Evolutionary conservation across 305 asterid species (phyloP).

Genomic region (Fraxinus nigra): DNA sequence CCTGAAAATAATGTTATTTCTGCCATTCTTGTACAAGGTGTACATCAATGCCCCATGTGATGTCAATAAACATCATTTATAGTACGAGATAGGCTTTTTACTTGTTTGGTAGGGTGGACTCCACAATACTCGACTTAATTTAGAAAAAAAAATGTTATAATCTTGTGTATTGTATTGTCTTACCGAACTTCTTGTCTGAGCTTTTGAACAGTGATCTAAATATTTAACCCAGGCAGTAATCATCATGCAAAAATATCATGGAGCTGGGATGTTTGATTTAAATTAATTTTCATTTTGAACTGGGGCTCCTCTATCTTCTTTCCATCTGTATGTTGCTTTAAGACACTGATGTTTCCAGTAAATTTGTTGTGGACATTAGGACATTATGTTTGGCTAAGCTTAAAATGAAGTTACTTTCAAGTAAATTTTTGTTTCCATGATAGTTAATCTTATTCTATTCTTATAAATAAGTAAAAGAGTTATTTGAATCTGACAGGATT

Average conservation of each 20-base stretch:
- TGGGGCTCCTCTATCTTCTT: neutral
- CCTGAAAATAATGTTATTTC: neutral
- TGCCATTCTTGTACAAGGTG: neutral
- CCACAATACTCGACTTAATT: neutral
- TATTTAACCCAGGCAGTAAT: neutral
- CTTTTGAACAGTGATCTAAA: neutral
- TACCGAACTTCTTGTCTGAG: neutral
- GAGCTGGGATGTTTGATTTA: neutral
- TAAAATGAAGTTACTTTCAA: neutral
- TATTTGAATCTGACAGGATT: neutral
- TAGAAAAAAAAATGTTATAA: neutral
- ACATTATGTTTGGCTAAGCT: neutral
- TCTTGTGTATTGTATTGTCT: neutral
- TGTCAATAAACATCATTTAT: neutral
- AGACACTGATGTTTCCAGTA: neutral
- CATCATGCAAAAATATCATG: neutral
- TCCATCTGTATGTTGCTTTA: neutral
- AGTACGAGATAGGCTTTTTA: neutral
- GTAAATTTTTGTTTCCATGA: neutral
- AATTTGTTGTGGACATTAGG: neutral
- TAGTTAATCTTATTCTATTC: neutral
- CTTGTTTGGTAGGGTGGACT: neutral
- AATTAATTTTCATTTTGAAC: neutral
- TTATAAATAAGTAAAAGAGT: neutral
- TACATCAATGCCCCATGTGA: neutral